A percentile compares a stretch with the other conserved stretches of the same genome.
Conservation (phyloP, 192 early-diverging fungal genomes). For the Cladochytrium replicatum region DNA sequence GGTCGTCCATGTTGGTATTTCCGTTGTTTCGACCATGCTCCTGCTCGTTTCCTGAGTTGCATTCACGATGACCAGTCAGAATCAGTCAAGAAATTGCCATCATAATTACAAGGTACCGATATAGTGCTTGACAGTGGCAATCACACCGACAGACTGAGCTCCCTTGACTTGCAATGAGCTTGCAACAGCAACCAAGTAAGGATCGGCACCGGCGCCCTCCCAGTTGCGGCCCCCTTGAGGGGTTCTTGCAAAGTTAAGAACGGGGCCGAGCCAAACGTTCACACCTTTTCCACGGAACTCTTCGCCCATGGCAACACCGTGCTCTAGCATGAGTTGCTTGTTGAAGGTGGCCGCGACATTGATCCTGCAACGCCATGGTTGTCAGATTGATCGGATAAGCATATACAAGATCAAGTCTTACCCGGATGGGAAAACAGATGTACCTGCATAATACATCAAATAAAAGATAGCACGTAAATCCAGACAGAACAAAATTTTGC, state of each 20-base stretch:
- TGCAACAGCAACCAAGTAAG: neutral
- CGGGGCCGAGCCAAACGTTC: neutral
- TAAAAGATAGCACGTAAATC: neutral
- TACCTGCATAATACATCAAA: conserved; percentile 1
- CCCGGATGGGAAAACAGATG: conserved; percentile 18
- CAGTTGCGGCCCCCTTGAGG: neutral
- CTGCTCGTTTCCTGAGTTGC: no score
- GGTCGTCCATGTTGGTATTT: neutral
- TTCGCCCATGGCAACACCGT: neutral
- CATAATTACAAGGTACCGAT: no score
- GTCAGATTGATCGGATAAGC: no score
- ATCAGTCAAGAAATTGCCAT: no score
- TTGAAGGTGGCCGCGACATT: neutral
- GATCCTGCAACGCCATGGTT: no score
- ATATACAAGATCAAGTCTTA: no score
- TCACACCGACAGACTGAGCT: neutral
- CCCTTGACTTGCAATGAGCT: neutral
- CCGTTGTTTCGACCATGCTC: neutral
- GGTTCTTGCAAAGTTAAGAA: neutral
- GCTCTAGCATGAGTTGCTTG: neutral
- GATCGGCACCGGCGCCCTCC: neutral
- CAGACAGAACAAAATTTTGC: neutral
- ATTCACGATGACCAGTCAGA: no score
- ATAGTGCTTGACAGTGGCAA: neutral
- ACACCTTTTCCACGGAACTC: neutral